Base-by-base conservation (phyloP, 2,329 filamentous ascomycete genomes). In the Paraphoma sp. region DNA sequence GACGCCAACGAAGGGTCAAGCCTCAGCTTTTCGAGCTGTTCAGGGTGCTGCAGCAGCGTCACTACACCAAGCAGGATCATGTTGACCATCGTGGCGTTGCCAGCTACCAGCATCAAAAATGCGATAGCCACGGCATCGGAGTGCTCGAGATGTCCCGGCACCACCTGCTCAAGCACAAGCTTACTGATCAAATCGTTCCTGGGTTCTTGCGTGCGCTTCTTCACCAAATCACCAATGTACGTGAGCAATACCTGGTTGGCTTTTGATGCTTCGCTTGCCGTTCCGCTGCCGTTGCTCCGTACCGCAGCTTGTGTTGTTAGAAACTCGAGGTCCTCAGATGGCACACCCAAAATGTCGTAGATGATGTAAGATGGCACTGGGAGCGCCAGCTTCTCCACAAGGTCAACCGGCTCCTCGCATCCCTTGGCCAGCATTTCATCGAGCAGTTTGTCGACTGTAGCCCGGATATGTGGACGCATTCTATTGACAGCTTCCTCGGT, bases 1-100 rank as follows among this genome's bases (percentile, higher is more conserved):
- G 52, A 64, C 1, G 76, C 69, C 12, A 79, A 74, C 0, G 68
- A 70, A 0, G 80, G 78, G 36, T 82, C 64, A 4, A 65, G 57
- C 53, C 79, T 80, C 1, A 83, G 68, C 38, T 79, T 73, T 0
- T 63, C 71, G 1, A 82, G 72, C 58, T 82, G 81, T 1, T 67
- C 0, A 81, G 23, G 80, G 45, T 83, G 71, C 51, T 81, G 75
- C 14, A 79, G 69, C 5, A 83, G 75, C 4, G 78, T 80, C 0
- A 81, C 72, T 8, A 83, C 71, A 10, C 82, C 82, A 77, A 80
- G 16, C 33, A 23, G 18, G 53, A 83, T 83, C 78, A 81, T 83
- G 63, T 79, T 83, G 4, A 83, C 78, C 78, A 83, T 81, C 0
- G 82, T 83, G 0, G 82, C 82, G 38, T 84, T 84, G 2, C 82